Evolutionary conservation across 2,329 filamentous ascomycete genomes (phyloP).

Genomic region (Diaporthe sp.): DNA sequence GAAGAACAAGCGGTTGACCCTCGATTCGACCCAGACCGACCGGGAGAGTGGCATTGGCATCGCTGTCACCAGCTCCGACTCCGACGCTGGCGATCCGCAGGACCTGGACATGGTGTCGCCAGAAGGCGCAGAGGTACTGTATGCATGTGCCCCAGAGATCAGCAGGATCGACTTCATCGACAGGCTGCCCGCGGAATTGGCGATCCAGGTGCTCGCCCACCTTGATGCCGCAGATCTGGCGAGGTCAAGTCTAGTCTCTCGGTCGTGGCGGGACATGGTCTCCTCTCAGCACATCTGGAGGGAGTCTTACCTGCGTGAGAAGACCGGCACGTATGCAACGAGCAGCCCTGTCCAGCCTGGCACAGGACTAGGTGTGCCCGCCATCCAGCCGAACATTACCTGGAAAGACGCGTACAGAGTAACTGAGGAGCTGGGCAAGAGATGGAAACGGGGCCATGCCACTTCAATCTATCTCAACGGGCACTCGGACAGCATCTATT

Average conservation of each 20-base stretch:
- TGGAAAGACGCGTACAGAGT: constrained; percentile 90
- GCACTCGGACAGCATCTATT: constrained; percentile 97
- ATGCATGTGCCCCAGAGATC: constrained; percentile 54
- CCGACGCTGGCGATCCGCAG: constrained; percentile 49
- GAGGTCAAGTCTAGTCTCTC: constrained; percentile 64
- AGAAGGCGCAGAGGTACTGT: constrained; percentile 50
- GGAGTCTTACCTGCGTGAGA: constrained; percentile 73
- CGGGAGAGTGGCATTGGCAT: constrained; percentile 76
- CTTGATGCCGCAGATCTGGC: constrained; percentile 67
- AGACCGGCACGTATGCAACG: constrained; percentile 72
- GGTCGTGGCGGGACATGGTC: constrained; percentile 61
- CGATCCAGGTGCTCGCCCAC: constrained; percentile 69
- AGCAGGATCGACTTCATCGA: constrained; percentile 71
- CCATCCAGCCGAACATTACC: constrained; percentile 73
- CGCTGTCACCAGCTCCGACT: constrained; percentile 60
- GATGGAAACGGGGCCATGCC: constrained; percentile 85
- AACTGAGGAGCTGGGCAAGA: constrained; percentile 79
- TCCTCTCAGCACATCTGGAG: constrained; percentile 73
- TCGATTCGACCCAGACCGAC: constrained; percentile 67
- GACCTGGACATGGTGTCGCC: constrained; percentile 38
- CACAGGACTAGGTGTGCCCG: constrained; percentile 69
- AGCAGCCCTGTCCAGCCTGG: constrained; percentile 66
- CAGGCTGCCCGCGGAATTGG: constrained; percentile 68
- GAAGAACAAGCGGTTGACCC: constrained; percentile 59
- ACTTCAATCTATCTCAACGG: constrained; percentile 91